Conservation (phyloP, 2,329 filamentous ascomycete genomes). For the Meredithiella fracta region DNA sequence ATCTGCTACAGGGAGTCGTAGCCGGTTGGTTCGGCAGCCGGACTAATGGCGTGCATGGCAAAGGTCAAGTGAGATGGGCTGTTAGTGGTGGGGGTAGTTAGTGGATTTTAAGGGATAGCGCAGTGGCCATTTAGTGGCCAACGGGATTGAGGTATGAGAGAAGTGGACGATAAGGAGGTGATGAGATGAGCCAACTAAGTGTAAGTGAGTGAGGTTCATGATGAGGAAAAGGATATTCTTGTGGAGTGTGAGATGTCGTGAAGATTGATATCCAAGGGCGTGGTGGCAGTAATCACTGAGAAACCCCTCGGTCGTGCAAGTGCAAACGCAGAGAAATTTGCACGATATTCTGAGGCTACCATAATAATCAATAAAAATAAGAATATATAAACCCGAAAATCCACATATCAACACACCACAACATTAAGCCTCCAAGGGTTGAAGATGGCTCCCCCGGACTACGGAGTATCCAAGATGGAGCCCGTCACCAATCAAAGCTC, state of each 20-base stretch:
- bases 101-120: too few relatives aligned
- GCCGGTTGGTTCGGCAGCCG: background rate
- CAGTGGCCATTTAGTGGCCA: too few relatives aligned
- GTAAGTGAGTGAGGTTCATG: too few relatives aligned
- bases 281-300: background rate
- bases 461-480: background rate
- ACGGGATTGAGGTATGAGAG: too few relatives aligned
- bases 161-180: too few relatives aligned
- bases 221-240: too few relatives aligned
- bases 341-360: too few relatives aligned
- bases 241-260: too few relatives aligned
- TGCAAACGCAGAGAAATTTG: background rate
- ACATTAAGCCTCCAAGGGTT: background rate
- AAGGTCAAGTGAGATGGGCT: background rate
- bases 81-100: background rate
- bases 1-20: too few relatives aligned
- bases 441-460: background rate
- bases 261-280: background rate
- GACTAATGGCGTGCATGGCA: background rate
- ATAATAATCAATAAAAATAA: background rate
- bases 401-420: background rate
- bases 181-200: too few relatives aligned
- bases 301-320: background rate
- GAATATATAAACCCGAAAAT: background rate
- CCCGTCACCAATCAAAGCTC: background rate